A percentile compares a stretch with the other conserved stretches of the same genome.
Evolutionary conservation across 2,329 filamentous ascomycete genomes (phyloP).

Genomic region (Aspergillus nomiae): DNA sequence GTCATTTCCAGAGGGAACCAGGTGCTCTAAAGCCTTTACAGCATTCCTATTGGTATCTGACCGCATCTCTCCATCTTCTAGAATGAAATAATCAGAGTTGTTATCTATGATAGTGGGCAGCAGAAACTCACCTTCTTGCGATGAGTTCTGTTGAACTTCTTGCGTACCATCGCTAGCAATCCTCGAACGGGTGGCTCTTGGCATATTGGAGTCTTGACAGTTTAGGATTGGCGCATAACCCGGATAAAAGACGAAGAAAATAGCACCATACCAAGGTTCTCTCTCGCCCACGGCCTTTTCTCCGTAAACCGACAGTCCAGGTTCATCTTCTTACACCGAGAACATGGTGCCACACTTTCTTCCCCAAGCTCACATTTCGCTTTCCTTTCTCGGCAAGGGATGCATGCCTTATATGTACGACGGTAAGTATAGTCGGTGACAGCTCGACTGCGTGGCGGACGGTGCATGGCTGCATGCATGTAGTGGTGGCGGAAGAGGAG

Average conservation of each 20-base stretch:
- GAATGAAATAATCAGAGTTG: neutral
- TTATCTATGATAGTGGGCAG: neutral
- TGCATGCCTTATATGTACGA: constrained; percentile 52
- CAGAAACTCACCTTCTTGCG: neutral
- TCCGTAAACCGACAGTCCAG: constrained; percentile 44
- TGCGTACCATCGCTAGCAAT: neutral
- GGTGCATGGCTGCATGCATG: constrained; percentile 3
- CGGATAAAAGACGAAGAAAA: neutral
- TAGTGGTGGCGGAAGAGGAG: neutral
- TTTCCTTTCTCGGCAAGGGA: constrained; percentile 49
- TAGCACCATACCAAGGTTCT: constrained; percentile 24
- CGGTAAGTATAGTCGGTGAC: constrained; percentile 39
- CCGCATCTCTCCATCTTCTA: neutral
- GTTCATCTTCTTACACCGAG: constrained; percentile 46
- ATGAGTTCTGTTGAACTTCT: neutral
- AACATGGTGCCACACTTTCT: constrained; percentile 35
- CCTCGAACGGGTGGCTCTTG: neutral
- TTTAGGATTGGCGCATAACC: neutral
- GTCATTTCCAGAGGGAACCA: neutral
- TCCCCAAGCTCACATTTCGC: constrained; percentile 46
- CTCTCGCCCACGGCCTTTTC: constrained; percentile 28
- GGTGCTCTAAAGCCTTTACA: too few species aligned
- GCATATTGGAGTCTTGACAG: neutral
- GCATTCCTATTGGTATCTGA: neutral
- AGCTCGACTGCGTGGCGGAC: constrained; percentile 19